These are phyloP conservation scores for Arabis hirsuta DNA, from an alignment of 345 rosid species.

Conservation along the genomic window DNA sequence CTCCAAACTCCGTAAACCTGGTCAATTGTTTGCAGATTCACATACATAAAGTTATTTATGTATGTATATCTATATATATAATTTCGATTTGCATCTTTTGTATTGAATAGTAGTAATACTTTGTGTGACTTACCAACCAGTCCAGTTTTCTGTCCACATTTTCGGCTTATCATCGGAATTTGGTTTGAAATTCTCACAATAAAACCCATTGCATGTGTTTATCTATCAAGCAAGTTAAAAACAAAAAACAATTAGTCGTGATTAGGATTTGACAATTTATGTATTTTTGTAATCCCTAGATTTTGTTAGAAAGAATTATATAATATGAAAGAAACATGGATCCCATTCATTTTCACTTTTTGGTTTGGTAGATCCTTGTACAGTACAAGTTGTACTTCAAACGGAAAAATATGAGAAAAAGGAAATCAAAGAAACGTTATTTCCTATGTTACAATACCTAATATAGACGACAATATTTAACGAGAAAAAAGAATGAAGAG, in stretches of 20 bases:
- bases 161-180: constrained; percentile 70
- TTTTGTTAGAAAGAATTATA: neutral
- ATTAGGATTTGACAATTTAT: neutral
- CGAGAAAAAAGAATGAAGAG: neutral
- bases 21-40: constrained; percentile 4
- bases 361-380: neutral
- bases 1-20: constrained; percentile 81
- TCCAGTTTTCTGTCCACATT: constrained; percentile 98
- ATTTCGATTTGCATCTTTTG: neutral
- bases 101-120: neutral
- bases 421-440: neutral
- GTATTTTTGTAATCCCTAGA: neutral
- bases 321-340: neutral
- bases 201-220: constrained; percentile 88
- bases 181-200: constrained; percentile 78
- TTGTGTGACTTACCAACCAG: constrained; percentile 73
- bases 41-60: neutral
- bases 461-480: constrained; percentile 1
- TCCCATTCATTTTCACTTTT: neutral
- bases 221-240: constrained; percentile 46
- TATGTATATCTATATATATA: neutral
- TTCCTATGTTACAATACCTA: neutral
- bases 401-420: neutral
- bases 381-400: neutral
- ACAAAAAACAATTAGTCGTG: constrained; percentile 2